Base-by-base conservation (phyloP, 257 asterid species). In the Henckelia pumila region DNA sequence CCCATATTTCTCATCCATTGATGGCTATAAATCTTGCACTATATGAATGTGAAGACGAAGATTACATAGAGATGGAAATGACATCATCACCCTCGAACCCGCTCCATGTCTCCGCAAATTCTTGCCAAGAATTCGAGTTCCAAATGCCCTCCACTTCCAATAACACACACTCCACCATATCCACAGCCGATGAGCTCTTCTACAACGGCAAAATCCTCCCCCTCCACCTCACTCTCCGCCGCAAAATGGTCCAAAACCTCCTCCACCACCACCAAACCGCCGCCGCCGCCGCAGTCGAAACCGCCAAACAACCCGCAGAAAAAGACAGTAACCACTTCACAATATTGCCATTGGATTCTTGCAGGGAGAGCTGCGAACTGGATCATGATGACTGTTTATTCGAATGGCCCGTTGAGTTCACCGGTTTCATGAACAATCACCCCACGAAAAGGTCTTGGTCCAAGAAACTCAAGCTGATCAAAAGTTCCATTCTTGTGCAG, bases 391-490 rank as follows among this genome's bases (percentile, higher is more conserved):
- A 47, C 53, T 16, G 53, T 16, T 47, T 47, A 47, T 16, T 47
- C 17, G 50, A 40, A 13, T 11, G 50, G 50, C 50, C 50, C 13
- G 3, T 13, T 16, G 20, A 47, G 3, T 47, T 47, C 53, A 47
- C 53, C 21, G 53, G 53, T 47, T 47, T 47, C 7, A 14, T 47
- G 6, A 16, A 47, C 1, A 47, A 47, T 47, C 53, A 47, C 8
- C 53, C 53, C 0, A 16, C 20, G 53, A 47, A 47, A 47, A 47
- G 53, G 53, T 16, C 20, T 47, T 47, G 53, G 83, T 57, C 77
- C 40, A 75, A 75, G 70, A 74, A 66, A 68, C 70, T 73, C 55
- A 77, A 72, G 70, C 73, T 73, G n/a, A 68, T 77, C 21, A 80
- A 74, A 26, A 52, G 67, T 35, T 75, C 76, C 28, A 29, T 72